phyloP scores from a whole-genome alignment of 2,329 filamentous ascomycete species.

The Fusarium sp. region DNA sequence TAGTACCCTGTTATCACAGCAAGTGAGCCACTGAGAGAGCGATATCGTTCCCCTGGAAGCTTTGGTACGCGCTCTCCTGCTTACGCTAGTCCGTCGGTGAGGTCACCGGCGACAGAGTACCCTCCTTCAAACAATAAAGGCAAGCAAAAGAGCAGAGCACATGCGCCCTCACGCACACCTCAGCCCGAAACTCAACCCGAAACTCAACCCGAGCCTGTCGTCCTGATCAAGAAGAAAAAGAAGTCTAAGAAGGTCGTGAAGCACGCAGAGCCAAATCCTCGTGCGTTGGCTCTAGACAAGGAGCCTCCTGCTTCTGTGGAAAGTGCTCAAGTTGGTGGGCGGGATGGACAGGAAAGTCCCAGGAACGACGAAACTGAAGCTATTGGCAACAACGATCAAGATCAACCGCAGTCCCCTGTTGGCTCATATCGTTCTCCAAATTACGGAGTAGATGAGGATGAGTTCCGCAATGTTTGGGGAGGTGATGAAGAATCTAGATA shows the following conservation, averaged over 20 bases:
- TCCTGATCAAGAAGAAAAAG: conserved; percentile 57
- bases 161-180: conserved; percentile 23
- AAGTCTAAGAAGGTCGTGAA: conserved; percentile 54
- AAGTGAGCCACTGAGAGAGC: conserved; percentile 77
- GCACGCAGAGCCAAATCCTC: conserved; percentile 53
- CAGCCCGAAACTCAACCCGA: conserved; percentile 41
- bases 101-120: conserved; percentile 35
- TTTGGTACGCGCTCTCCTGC: conserved; percentile 49
- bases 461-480: conserved; percentile 63
- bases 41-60: conserved; percentile 62
- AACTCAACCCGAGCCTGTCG: conserved; percentile 48
- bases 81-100: conserved; percentile 40
- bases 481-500: conserved; percentile 46
- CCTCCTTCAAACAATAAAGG: conserved; percentile 38
- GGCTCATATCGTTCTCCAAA: conserved; percentile 46
- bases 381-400: conserved; percentile 7
- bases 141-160: conserved; percentile 40
- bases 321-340: conserved; percentile 19
- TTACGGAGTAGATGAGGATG: conserved; percentile 55
- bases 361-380: conserved; percentile 38
- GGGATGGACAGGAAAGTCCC: conserved; percentile 43
- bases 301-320: conserved; percentile 40
- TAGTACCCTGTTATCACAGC: conserved; percentile 95
- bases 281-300: conserved; percentile 47
- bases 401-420: conserved; percentile 31